Base-by-base conservation (phyloP, 495 filamentous ascomycete genomes). In the Cenococcum geophilum region DNA sequence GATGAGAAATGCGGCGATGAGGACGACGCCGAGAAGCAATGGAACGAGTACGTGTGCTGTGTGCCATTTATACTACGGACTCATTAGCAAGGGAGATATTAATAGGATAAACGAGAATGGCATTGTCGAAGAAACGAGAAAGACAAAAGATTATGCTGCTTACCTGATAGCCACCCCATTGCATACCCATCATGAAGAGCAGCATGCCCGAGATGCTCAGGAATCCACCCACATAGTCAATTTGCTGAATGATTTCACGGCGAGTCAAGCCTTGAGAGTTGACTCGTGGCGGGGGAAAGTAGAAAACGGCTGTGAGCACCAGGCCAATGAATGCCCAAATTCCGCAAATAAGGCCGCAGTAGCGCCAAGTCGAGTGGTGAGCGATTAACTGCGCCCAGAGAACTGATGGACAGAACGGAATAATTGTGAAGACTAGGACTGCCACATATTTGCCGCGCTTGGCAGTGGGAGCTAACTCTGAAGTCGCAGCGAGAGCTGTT, bases 301-400 rank as follows among this genome's bases (percentile, higher is more conserved):
- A 90, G 71, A 88, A 88, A 40, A 84, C 49, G 6, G 78, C 61
- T 0, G 85, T 87, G 63, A 83, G 74, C 55, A 86, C 63, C 47
- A 89, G 71, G 9, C 85, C 86, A 55, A 86, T 71, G 6, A 80
- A 78, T 14, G 78, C 80, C 84, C 85, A 88, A 10, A 79, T 75
- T 11, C 78, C 79, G 49, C 79, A 81, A 27, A 89, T 76, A 0
- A 83, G 74, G 8, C 83, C 83, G 48, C 85, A 80, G 61, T 84
- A 86, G 47, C 87, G 76, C 86, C 86, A 90, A 37, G 70, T 75
- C 14, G 77, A 75, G 43, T 83, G 70, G 12, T 73, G 74, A 22
- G 85, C 77, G 54, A 90, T 87, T 34, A 90, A 73, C 70, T 90
- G 87, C 12, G 80, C 85, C 76, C 80, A 89, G 42, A 90, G 74